Base-by-base conservation (phyloP, 441 rosid species). In the Syzygium malaccense region DNA sequence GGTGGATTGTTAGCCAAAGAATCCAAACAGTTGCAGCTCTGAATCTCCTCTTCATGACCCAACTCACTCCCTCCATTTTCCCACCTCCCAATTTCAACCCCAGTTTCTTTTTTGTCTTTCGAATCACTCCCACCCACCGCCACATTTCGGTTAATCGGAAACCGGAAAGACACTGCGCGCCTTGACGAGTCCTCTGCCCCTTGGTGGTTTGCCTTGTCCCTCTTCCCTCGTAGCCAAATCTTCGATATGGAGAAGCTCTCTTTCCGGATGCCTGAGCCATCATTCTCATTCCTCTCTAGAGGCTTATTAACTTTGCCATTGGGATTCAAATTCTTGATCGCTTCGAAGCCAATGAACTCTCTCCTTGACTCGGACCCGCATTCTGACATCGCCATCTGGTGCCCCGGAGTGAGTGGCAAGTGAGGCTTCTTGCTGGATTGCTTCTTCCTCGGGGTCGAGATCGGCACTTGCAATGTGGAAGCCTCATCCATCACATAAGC, bases 201-300 rank as follows among this genome's bases (percentile, higher is more conserved):
- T 8, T 15, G 17, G 26, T 71, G 86, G 55, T 51, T 91, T 87
- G 90, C 91, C 91, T 93, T 94, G 64, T 91, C 94, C 91, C 90
- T 91, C 91, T 92, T 94, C 48, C 95, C 95, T 75, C 94, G 90
- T 37, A 95, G 93, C 98, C 99, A 97, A 79, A 94, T 95, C 94
- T 96, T 96, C 6, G 99, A 97, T 89, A 96, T 91, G 18, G 98
- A 97, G 87, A 96, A 94, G 90, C 99, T 95, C 87, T 98, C 99
- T 88, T 91, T 95, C 85, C 89, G 92, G 91, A 88, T 92, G 89
- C 90, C 87, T 28, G 91, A 86, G 45, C 91, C 88, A 18, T 87
- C 88, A 83, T 91, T 92, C 58, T 88, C 92, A 41, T 87, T 89
- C 86, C 55, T 88, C 14, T 89, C 57, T 23, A 87, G 85, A 71